Conservation (phyloP, 805 yeast species). For the Yarrowia yakushimensis region DNA sequence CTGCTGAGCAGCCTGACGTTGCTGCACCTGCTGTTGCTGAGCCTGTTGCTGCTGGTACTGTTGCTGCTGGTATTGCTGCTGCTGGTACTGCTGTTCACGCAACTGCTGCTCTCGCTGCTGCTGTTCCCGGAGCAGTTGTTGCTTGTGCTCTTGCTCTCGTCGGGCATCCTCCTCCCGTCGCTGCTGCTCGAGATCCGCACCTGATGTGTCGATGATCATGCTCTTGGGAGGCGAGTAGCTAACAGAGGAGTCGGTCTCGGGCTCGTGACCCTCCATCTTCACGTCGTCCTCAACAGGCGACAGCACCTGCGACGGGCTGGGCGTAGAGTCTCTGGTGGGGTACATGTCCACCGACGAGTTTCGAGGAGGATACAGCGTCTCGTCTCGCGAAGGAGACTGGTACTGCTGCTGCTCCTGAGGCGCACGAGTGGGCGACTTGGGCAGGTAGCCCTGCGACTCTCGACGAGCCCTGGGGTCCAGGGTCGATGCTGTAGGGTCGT, state of each 20-base stretch:
- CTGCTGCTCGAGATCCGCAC: background rate
- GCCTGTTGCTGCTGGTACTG: conserved; percentile 26
- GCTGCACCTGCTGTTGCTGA: conserved; percentile 23
- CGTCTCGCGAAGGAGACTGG: background rate
- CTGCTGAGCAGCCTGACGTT: conserved; percentile 22
- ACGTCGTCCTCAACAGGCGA: conserved; percentile 19
- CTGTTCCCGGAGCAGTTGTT: conserved; percentile 28
- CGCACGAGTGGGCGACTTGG: conserved; percentile 7
- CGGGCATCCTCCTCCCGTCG: conserved; percentile 7
- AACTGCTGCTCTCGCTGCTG: conserved; percentile 24
- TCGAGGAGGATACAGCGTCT: conserved; percentile 2
- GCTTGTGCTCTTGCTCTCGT: conserved; percentile 23
- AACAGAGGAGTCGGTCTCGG: background rate
- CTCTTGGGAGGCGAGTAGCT: conserved; percentile 20
- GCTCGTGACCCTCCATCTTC: conserved; percentile 1
- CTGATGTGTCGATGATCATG: conserved; percentile 6
- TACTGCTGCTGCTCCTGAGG: conserved; percentile 6
- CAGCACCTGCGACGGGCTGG: conserved; percentile 4
- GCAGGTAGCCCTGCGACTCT: background rate
- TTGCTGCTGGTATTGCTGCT: conserved; percentile 24
- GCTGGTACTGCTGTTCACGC: conserved; percentile 25
- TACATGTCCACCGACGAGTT: background rate
- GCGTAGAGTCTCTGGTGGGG: conserved; percentile 5
- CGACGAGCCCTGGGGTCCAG: conserved; percentile 13
- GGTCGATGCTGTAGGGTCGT: background rate